phyloP scores from a whole-genome alignment of 495 filamentous ascomycete species.

The Hypoxylon lienhwacheense region DNA sequence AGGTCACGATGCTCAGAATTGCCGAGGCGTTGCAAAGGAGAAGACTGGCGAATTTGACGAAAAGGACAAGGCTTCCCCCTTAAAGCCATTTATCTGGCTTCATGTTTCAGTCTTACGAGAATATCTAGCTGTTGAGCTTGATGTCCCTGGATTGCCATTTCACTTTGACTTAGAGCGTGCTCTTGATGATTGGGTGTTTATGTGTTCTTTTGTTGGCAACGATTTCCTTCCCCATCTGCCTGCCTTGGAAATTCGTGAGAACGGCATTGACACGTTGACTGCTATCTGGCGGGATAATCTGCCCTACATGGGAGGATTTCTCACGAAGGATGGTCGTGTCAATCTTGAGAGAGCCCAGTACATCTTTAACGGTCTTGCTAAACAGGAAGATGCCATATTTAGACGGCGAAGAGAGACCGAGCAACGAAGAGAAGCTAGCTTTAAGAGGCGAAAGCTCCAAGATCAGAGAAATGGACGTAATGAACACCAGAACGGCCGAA shows the following conservation, averaged over 20 bases:
- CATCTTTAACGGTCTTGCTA: conserved; percentile 85
- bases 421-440: conserved; percentile 74
- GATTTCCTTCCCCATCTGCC: conserved; percentile 98
- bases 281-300: conserved; percentile 95
- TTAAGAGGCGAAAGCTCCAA: conserved; percentile 74
- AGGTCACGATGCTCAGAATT: conserved; percentile 83
- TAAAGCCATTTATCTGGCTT: conserved; percentile 98
- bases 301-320: conserved; percentile 86
- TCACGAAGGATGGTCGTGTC: conserved; percentile 92
- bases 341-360: conserved; percentile 83
- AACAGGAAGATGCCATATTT: conserved; percentile 96
- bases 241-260: conserved; percentile 93
- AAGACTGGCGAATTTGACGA: conserved; percentile 85
- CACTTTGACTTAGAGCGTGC: conserved; percentile 90
- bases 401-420: conserved; percentile 77
- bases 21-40: conserved; percentile 78
- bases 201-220: conserved; percentile 99
- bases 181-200: conserved; percentile 99
- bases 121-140: conserved; percentile 87
- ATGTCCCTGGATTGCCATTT: conserved; percentile 72
- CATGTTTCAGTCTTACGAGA: conserved; percentile 90
- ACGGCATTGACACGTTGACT: conserved; percentile 94
- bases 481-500: conserved; percentile 50
- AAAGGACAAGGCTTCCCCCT: conserved; percentile 66
- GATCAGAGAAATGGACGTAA: conserved; percentile 55